Conservation (phyloP, 331 rosid species). For the Pyrus hybrid region DNA sequence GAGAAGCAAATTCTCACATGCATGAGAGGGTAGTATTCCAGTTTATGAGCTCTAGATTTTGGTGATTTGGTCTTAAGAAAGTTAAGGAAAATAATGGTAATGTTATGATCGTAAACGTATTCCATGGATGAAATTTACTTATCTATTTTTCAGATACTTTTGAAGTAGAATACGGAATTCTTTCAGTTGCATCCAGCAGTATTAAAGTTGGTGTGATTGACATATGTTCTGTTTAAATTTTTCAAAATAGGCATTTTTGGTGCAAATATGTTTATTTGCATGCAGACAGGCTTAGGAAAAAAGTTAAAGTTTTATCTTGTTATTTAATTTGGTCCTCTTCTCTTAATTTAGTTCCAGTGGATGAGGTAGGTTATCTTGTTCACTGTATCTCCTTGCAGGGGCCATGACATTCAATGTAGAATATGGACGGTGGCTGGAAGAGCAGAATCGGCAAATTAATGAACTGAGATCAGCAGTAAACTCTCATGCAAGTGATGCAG, state of each 20-base stretch:
- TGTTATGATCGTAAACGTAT: not conserved
- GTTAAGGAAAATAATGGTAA: not conserved
- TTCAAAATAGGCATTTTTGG: not conserved
- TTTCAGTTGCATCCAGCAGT: not conserved
- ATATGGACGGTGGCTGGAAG: conserved; percentile 95
- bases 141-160: not conserved
- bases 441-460: conserved; percentile 81
- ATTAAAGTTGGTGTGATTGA: not conserved
- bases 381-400: conserved; percentile 44
- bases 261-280: not conserved
- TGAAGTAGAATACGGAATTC: not conserved
- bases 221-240: not conserved
- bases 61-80: not conserved
- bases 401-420: conserved; percentile 96
- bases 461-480: conserved; percentile 94
- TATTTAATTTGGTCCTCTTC: conserved; percentile 2
- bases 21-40: not conserved
- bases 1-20: not conserved
- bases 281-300: not conserved
- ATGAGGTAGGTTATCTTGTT: conserved; percentile 13
- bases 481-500: conserved; percentile 95
- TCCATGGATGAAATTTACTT: too few relatives aligned
- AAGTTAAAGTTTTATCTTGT: not conserved
- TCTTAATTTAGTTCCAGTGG: conserved; percentile 1
- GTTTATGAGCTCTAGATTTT: not conserved